Evolutionary conservation across 2,329 filamentous ascomycete genomes (phyloP).

Genomic region (Akanthomyces dipterigenus): DNA sequence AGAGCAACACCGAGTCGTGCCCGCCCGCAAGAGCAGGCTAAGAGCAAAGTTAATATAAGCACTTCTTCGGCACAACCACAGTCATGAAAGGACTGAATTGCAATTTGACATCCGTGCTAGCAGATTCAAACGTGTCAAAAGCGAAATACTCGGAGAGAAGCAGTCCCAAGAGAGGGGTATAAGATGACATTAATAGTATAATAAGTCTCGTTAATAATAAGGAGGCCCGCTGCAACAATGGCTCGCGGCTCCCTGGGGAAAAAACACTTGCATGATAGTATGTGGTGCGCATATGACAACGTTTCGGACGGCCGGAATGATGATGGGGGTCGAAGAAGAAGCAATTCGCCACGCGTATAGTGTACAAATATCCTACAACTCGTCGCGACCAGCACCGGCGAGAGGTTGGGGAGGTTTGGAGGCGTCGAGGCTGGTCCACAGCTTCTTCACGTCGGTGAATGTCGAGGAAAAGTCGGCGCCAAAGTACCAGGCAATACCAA

Average conservation of each 20-base stretch:
- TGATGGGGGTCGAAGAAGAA: conserved; percentile 3
- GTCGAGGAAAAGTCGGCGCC: conserved; percentile 71
- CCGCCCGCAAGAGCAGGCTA: conserved; percentile 9
- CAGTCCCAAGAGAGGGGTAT: background rate
- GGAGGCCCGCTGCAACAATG: background rate
- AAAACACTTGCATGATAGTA: background rate
- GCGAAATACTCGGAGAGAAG: background rate
- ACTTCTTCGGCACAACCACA: conserved; percentile 99
- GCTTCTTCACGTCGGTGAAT: conserved; percentile 19
- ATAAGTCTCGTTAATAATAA: conserved; percentile 2
- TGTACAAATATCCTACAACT: conserved; percentile 24
- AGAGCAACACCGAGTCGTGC: conserved; percentile 19
- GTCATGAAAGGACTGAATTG: conserved; percentile 80
- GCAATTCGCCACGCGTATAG: background rate
- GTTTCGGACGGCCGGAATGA: background rate
- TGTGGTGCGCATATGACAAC: background rate
- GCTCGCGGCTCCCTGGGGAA: background rate
- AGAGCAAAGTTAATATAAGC: conserved; percentile 61
- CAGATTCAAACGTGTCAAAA: background rate
- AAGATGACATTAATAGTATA: conserved; percentile 12
- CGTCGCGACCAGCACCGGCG: conserved; percentile 24
- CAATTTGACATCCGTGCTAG: conserved; percentile 99
- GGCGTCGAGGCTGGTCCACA: conserved; percentile 16
- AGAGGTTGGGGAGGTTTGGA: conserved; percentile 18
- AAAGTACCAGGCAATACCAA: conserved; percentile 69